Evolutionary conservation across 192 early-diverging fungal genomes (phyloP).

Genomic region (Rhizoclosmatium globosum): DNA sequence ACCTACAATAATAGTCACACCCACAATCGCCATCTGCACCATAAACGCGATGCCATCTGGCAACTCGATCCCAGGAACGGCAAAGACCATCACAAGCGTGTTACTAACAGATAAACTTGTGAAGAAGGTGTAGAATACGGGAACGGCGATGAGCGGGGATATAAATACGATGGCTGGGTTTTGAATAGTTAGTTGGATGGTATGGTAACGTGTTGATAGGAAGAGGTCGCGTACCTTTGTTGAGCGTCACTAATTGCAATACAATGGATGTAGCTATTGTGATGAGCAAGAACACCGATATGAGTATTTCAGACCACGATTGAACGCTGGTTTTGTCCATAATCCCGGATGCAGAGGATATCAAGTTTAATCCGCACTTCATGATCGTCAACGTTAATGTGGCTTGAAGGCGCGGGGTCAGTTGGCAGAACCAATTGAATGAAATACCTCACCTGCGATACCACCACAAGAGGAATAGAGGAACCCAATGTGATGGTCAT

Average conservation of each 20-base stretch:
- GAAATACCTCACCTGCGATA: slow-evolving; percentile 17
- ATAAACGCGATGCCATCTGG: slow-evolving; percentile 6
- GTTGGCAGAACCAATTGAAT: not conserved
- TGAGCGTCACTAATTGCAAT: slow-evolving; percentile 5
- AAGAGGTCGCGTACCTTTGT: slow-evolving; percentile 7
- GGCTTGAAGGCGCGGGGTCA: not conserved
- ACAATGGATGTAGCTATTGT: slow-evolving; percentile 10
- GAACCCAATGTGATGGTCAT: slow-evolving; percentile 6
- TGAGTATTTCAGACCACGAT: not conserved
- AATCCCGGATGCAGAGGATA: not conserved
- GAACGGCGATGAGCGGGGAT: slow-evolving; percentile 54
- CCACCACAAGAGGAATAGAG: slow-evolving; percentile 17
- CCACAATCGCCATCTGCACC: slow-evolving; percentile 6
- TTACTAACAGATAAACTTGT: slow-evolving; percentile 53
- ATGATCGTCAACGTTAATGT: slow-evolving; percentile 16
- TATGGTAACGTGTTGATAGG: not conserved
- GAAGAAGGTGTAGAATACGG: slow-evolving; percentile 62
- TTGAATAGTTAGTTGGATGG: slow-evolving; percentile 44
- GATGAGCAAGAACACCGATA: not conserved
- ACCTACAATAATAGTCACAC: slow-evolving; percentile 20
- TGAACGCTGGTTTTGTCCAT: not conserved
- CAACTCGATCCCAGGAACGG: slow-evolving; percentile 14
- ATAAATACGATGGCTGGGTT: slow-evolving; percentile 52
- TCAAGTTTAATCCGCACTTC: slow-evolving; percentile 27
- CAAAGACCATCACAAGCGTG: slow-evolving; percentile 44